Percentiles rank a stretch among this genome's conserved stretches.
Evolutionary conservation across 208 protist genomes (phyloP).

Genomic region (Angomonas deanei): DNA sequence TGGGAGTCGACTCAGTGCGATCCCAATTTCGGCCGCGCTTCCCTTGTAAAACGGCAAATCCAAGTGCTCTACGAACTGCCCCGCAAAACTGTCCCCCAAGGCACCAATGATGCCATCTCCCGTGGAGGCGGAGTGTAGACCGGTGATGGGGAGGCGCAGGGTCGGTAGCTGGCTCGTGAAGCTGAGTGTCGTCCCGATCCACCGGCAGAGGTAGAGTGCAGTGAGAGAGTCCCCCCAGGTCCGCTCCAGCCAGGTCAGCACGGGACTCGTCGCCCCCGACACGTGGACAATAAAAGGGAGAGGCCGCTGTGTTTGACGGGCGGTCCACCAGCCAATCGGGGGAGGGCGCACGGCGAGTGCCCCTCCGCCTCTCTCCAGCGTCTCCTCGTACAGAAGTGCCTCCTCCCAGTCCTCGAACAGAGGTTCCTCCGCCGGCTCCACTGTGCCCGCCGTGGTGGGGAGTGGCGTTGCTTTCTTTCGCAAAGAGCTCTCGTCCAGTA

Average conservation of each 20-base stretch:
- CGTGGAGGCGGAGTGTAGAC: neutral
- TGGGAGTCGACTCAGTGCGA: neutral
- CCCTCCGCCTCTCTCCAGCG: neutral
- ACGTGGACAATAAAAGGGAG: slow-evolving; percentile 3
- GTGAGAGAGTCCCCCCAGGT: neutral
- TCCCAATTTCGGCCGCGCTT: neutral
- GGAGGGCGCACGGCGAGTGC: neutral
- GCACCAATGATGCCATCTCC: neutral
- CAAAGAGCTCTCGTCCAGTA: neutral
- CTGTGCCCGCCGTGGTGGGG: neutral
- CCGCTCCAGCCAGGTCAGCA: slow-evolving; percentile 1
- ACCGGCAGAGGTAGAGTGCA: neutral
- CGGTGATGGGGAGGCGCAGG: neutral
- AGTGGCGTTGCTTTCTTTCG: neutral
- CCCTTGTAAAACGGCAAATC: neutral
- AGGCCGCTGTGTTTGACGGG: neutral
- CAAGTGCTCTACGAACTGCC: neutral
- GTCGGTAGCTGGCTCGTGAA: neutral
- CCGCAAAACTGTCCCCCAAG: neutral
- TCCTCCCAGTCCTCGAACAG: slow-evolving; percentile 10
- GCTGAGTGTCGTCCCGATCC: neutral
- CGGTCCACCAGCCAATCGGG: neutral
- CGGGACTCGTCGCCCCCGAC: slow-evolving; percentile 4
- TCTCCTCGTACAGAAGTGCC: neutral
- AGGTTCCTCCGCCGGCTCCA: neutral